Percentiles rank a stretch among this genome's conserved stretches.
Evolutionary conservation across 257 asterid species (phyloP).

Genomic region (Jacaranda mimosifolia): DNA sequence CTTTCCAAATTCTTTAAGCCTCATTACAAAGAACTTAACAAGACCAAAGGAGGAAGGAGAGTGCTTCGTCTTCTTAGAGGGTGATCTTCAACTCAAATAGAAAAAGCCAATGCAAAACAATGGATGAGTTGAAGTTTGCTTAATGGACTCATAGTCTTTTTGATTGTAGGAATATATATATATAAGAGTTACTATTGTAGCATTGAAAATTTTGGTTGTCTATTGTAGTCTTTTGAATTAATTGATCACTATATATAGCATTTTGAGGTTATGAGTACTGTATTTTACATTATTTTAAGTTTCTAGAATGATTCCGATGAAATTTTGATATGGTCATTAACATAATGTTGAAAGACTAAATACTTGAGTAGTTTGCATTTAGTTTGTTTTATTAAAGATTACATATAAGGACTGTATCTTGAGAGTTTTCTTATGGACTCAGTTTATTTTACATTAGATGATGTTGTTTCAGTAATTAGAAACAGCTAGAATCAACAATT

Average conservation of each 20-base stretch:
- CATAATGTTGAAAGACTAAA: too few species aligned
- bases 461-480: too few species aligned
- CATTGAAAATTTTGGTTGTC: background rate
- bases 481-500: too few species aligned
- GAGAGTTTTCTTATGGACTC: too few species aligned
- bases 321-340: background rate
- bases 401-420: too few species aligned
- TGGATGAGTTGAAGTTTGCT: background rate
- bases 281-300: too few species aligned
- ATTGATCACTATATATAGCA: background rate
- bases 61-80: background rate
- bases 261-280: background rate
- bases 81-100: background rate
- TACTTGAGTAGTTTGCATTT: too few species aligned
- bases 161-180: background rate
- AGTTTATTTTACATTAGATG: too few species aligned
- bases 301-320: background rate
- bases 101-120: background rate
- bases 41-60: background rate
- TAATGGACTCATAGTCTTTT: background rate
- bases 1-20: constrained; percentile 22
- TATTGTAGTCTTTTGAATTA: too few species aligned
- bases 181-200: background rate
- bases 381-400: too few species aligned
- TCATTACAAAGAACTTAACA: background rate